These are phyloP conservation scores for Pythium chondricola DNA, from an alignment of 352 stramenopile species.

Conservation along the genomic window DNA sequence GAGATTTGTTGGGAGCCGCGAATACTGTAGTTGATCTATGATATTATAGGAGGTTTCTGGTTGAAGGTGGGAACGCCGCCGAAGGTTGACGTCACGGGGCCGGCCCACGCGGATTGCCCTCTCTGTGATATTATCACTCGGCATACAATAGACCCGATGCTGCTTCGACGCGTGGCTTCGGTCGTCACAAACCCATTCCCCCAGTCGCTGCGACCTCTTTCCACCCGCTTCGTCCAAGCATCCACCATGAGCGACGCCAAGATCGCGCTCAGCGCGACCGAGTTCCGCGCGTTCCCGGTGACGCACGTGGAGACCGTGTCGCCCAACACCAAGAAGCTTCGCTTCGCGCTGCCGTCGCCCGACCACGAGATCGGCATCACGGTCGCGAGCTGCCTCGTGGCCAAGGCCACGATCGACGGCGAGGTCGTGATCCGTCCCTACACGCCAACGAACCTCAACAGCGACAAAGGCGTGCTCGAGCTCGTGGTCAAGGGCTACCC, in stretches of 20 bases:
- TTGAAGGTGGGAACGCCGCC: slow-evolving; percentile 4
- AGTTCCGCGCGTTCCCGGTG: slow-evolving; percentile 64
- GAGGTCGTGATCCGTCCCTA: slow-evolving; percentile 75
- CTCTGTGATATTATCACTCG: slow-evolving; percentile 1
- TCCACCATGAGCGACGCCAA: slow-evolving; percentile 8
- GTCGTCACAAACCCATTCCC: slow-evolving; percentile 3
- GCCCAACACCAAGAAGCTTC: slow-evolving; percentile 55
- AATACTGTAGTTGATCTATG: too few relatives aligned
- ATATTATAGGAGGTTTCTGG: too few relatives aligned
- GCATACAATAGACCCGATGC: neutral
- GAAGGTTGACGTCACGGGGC: slow-evolving; percentile 2
- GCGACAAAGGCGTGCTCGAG: slow-evolving; percentile 62
- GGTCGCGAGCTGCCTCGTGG: slow-evolving; percentile 54
- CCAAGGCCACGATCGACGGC: slow-evolving; percentile 48
- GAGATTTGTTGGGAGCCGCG: too few relatives aligned
- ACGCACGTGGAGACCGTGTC: slow-evolving; percentile 52
- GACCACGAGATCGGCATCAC: slow-evolving; percentile 65
- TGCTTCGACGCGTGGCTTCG: neutral
- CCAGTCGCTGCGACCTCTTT: neutral
- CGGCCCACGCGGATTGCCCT: neutral
- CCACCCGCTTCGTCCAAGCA: neutral
- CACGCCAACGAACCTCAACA: slow-evolving; percentile 77
- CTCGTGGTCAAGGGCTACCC: slow-evolving; percentile 86
- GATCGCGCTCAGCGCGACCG: slow-evolving; percentile 39
- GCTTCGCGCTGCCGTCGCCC: slow-evolving; percentile 43